Base-by-base conservation (phyloP, 1,284 basidiomycete species). In the Dichomitus squalens region DNA sequence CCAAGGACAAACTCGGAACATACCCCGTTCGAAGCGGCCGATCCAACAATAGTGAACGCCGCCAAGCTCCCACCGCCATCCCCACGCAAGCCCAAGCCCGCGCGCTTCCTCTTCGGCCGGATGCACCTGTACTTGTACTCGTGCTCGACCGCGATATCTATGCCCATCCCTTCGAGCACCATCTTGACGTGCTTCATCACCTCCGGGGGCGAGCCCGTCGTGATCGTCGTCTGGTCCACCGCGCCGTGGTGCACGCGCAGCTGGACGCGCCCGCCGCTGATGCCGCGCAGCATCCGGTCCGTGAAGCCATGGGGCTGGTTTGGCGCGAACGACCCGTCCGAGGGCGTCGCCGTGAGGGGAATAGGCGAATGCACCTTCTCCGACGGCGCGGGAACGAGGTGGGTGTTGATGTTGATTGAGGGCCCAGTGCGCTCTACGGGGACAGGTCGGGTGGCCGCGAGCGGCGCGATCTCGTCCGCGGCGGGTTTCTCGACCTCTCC, bases 141-240 rank as follows among this genome's bases (percentile, higher is more conserved):
- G 64, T 84, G 90, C 77, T 98, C 95, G 48, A 86, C 77, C 68
- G 91, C 86, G 62, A 96, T 82, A 48, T 96, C 94, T 57, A 99
- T 81, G 21, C 96, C 97, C 93, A 99, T 96, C 40, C 83, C 84
- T 66, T 88, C 83, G 55, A 99, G 79, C 16, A 95, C 90, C 58
- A 81, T 79, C 65, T 84, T 81, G 34, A 98, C 85, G 70, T 95
- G 91, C 58, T 81, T 83, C 79, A 99, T 93, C 41, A 98, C 94
- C 61, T 94, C 90, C 6, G 86, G 83, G 12, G 96, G 96, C 14
- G 87, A 79, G 18, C 87, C 83, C 7, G 90, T 93, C 8, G 96
- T 97, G 62, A 98, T 85, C 38, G 90, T 96, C 21, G 89, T 89
- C 69, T 93, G 91, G 73, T 98, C 96, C 27, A 99, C 91, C 1